Evolutionary conservation across 371 early-diverging fungal genomes (phyloP), one percentile per base, ranked within the genome.

Genomic region (Funneliformis caledonium): DNA sequence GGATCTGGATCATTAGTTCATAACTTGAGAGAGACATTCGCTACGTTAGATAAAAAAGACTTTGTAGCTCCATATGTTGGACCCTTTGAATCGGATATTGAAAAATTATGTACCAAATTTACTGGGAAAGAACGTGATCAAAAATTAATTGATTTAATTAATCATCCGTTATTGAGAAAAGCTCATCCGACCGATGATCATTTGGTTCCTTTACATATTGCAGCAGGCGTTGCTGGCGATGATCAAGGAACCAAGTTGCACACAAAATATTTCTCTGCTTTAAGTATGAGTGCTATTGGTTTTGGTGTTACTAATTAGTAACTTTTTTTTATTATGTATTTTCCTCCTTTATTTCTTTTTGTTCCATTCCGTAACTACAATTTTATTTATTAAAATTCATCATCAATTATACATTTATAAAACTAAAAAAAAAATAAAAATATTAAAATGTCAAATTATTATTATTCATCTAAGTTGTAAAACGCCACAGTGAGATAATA

Each of bases 121-220:
- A 14, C 6, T 37, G 75, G 59, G 14, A 59, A 74, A 42, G 75
- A 74, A 59, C 42, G 56, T 26, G 60, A 74, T 31, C 16, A 74
- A 43, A 52, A 74, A 60, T 74, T 74, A 19, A 74, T 74, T 26
- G 37, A 60, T 10, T 33, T 74, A 43, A 59, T 42, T 33, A 33
- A 9, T 43, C 75, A 74, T 60, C 59, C 60, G 3, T n/a, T 74
- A 14, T 59, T 74, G 22, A 74, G 43, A 74, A 8, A 74, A 74
- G 75, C 75, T 37, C 75, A 74, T 74, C 75, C 75, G 10, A 59
- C 75, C 3, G 61, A 52, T n/a, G 75, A 74, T 45, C 75, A 74
- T 74, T 12, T 74, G 22, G 75, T 74, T 6, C 75, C 75, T 12
- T 59, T 74, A 59, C 75, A 74, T 74, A n/a, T 52, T 31, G 75